A percentile compares a stretch with the other conserved stretches of the same genome.
These are phyloP conservation scores for Nissolia schottii DNA, from an alignment of 306 rosid species.

Conservation along the genomic window DNA sequence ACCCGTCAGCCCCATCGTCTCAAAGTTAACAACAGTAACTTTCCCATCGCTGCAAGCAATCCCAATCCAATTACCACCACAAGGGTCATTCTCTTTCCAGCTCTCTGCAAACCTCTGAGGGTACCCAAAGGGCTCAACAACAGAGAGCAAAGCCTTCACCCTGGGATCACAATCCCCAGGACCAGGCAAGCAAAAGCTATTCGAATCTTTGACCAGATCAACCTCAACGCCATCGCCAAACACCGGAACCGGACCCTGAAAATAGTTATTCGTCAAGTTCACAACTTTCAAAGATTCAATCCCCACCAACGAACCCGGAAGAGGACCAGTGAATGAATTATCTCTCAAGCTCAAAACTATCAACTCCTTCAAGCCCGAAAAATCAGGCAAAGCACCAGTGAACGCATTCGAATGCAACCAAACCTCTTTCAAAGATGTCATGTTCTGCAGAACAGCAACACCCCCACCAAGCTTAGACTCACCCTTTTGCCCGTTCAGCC, in stretches of 20 bases:
- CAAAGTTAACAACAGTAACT: conserved; percentile 59
- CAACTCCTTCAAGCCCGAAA: conserved; percentile 52
- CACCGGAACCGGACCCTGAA: conserved; percentile 70
- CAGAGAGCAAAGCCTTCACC: conserved; percentile 48
- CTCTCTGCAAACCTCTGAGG: conserved; percentile 63
- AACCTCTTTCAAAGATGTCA: conserved; percentile 65
- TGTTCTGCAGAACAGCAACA: conserved; percentile 53
- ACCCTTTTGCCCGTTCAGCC: conserved; percentile 80
- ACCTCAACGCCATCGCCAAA: conserved; percentile 50
- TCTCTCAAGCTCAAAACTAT: conserved; percentile 63
- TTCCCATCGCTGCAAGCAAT: conserved; percentile 54
- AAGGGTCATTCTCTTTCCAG: conserved; percentile 84
- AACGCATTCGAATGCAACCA: conserved; percentile 75
- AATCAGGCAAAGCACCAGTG: conserved; percentile 67
- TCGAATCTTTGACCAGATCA: conserved; percentile 54
- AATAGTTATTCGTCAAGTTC: conserved; percentile 69
- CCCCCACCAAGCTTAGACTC: conserved; percentile 46
- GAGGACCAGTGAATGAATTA: conserved; percentile 66
- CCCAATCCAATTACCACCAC: conserved; percentile 74
- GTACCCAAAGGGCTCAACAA: conserved; percentile 51
- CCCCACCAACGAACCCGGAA: conserved; percentile 52
- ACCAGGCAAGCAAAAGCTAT: conserved; percentile 61
- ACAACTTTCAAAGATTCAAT: conserved; percentile 49
- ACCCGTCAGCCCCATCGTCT: conserved; percentile 74
- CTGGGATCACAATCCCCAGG: conserved; percentile 62